Evolutionary conservation across 257 asterid species (phyloP).

Genomic region (Jacaranda mimosifolia): DNA sequence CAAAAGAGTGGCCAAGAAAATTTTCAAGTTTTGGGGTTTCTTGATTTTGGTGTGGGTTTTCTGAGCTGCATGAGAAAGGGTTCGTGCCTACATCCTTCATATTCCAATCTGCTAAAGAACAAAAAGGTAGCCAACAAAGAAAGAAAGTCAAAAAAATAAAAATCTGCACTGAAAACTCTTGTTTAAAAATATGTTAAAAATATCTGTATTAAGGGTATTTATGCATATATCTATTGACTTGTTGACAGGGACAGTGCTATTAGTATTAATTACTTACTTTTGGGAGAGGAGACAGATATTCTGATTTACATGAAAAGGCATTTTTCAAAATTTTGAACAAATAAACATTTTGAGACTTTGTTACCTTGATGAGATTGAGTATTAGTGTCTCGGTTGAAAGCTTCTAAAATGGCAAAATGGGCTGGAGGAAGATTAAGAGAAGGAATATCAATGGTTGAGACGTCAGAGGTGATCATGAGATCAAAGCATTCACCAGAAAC

Average conservation of each 20-base stretch:
- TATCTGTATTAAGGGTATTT: not conserved
- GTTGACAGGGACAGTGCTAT: too few species aligned
- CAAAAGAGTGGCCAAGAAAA: constrained; percentile 57
- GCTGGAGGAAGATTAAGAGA: constrained; percentile 54
- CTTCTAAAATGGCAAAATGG: constrained; percentile 59
- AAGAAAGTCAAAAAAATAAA: not conserved
- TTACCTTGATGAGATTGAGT: constrained; percentile 63
- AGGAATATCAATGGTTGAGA: constrained; percentile 53
- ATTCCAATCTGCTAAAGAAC: constrained; percentile 58
- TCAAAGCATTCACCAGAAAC: constrained; percentile 57
- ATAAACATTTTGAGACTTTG: too few species aligned
- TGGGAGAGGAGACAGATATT: too few species aligned
- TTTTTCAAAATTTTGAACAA: too few species aligned
- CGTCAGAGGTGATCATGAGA: too few species aligned
- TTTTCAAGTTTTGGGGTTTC: constrained; percentile 69
- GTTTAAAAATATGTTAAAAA: not conserved
- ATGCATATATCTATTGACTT: too few species aligned
- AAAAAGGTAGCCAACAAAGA: too few species aligned
- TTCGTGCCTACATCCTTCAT: constrained; percentile 43
- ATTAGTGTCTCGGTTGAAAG: constrained; percentile 50
- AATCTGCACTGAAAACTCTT: not conserved
- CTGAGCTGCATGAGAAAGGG: constrained; percentile 47
- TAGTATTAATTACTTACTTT: too few species aligned
- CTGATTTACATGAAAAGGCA: too few species aligned
- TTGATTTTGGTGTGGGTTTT: constrained; percentile 34